These are phyloP conservation scores for Cetraspora pellucida DNA, from an alignment of 192 early-diverging fungal genomes.

Conservation along the genomic window DNA sequence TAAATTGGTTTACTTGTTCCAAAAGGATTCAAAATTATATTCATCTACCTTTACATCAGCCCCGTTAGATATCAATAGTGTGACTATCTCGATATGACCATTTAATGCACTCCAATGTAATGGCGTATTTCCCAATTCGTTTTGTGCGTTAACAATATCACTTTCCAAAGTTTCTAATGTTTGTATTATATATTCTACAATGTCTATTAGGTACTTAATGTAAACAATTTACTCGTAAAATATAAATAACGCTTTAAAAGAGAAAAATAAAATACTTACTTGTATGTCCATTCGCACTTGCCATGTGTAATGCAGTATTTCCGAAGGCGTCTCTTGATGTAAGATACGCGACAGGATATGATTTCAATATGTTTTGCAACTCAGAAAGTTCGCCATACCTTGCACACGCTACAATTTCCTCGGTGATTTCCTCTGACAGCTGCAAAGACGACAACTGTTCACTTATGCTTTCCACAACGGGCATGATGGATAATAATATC, in stretches of 20 bases:
- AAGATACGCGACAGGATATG: neutral
- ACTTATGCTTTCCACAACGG: too few species aligned
- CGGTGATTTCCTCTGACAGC: constrained; percentile 36
- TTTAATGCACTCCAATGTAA: constrained; percentile 88
- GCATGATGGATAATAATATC: too few species aligned
- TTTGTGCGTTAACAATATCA: constrained; percentile 53
- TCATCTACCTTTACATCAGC: constrained; percentile 66
- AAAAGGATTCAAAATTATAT: neutral
- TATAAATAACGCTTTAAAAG: neutral
- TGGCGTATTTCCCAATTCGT: constrained; percentile 68
- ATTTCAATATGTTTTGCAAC: constrained; percentile 34
- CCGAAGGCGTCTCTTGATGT: constrained; percentile 50
- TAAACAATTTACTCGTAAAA: neutral
- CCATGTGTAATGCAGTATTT: constrained; percentile 79
- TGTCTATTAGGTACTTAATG: constrained; percentile 41
- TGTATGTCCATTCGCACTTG: constrained; percentile 77
- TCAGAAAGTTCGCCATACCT: constrained; percentile 79
- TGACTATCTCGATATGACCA: constrained; percentile 69
- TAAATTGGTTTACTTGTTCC: neutral
- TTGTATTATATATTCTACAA: constrained; percentile 54
- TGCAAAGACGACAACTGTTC: neutral
- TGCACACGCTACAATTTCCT: constrained; percentile 68
- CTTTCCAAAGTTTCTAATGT: constrained; percentile 33
- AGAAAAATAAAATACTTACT: constrained; percentile 38
- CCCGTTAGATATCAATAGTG: constrained; percentile 61